Percentiles rank a stretch among this genome's conserved stretches.
Conservation (phyloP, 2,329 filamentous ascomycete genomes). For the Aspergillus felis region DNA sequence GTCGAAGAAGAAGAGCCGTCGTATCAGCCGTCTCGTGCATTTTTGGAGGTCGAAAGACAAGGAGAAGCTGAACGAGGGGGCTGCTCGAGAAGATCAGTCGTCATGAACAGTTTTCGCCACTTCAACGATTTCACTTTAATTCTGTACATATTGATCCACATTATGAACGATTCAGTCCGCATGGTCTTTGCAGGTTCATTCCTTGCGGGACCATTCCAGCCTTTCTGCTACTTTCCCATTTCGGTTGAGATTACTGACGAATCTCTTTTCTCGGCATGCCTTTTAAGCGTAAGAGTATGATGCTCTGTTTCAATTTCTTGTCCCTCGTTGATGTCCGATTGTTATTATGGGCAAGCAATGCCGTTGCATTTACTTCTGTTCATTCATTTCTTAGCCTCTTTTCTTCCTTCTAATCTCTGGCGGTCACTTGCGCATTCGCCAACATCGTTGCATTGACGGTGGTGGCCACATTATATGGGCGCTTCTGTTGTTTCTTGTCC, state of each 20-base stretch:
- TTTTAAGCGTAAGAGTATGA: constrained; percentile 30
- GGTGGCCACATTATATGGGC: neutral
- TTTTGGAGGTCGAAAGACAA: constrained; percentile 50
- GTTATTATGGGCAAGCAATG: constrained; percentile 20
- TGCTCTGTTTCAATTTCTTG: constrained; percentile 24
- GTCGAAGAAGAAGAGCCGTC: constrained; percentile 41
- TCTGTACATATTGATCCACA: constrained; percentile 13
- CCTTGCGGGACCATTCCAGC: constrained; percentile 5
- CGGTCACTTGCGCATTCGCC: neutral
- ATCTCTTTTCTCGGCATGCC: constrained; percentile 31
- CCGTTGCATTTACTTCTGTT: constrained; percentile 20
- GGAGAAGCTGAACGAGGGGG: constrained; percentile 24
- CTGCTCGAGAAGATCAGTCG: constrained; percentile 18
- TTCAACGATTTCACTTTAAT: constrained; percentile 8
- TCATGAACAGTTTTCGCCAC: constrained; percentile 17
- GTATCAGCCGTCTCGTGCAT: constrained; percentile 46
- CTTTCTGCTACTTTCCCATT: constrained; percentile 4
- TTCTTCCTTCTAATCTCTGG: constrained; percentile 12
- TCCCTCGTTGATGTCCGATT: constrained; percentile 33
- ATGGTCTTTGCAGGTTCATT: constrained; percentile 17
- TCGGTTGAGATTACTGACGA: constrained; percentile 28
- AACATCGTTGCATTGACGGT: neutral
- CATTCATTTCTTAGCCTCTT: constrained; percentile 19
- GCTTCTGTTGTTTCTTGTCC: neutral
- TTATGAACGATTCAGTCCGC: constrained; percentile 17